Base-by-base conservation (phyloP, 1,284 basidiomycete species). In the Heterobasidion parviporum region DNA sequence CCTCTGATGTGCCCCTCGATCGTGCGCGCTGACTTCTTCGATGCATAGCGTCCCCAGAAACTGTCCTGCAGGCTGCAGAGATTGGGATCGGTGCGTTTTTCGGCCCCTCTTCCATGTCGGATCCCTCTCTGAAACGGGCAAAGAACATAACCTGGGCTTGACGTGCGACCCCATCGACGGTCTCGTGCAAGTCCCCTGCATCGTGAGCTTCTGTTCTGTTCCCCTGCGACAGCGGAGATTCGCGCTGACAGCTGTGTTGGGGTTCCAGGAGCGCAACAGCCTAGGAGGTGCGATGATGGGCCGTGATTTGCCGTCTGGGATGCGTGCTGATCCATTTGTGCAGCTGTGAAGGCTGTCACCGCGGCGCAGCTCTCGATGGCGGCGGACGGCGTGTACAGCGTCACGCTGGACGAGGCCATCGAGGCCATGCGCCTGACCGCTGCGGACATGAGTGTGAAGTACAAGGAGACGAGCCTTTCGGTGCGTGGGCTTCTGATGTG, bases 361-460 rank as follows among this genome's bases (percentile, higher is more conserved):
- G 92, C 92, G n/a, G 92, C 94, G 8, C 95, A 98, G 66, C 78
- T 98, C 4, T 93, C 95, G 1, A 87, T 98, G 80, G 93, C 94
- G 1, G 90, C 88, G 59, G 81, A 89, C 63, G 94, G 92, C 0
- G 80, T 91, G 7, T 92, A 94, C 65, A 84, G 85, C 34, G 92
- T 96, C 50, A 90, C 88, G 0, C 76, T 98, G 26, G 95, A 98
- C 67, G 94, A 98, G 69, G 95, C 95, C 0, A 98, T 98, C 56
- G 91, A 94, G 67, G 96, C 95, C 2, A 97, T 97, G 90, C 79
- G 93, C 41, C 72, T 96, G 44, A 98, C 95, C 0, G 95, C 95
- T 33, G 74, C 79, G 20, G 87, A 91, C 66, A 92, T 93, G 89
- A 90, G 87, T 61, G 81, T 88, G 57, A 89, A 92, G 66, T 93